Evolutionary conservation across 495 filamentous ascomycete genomes (phyloP).

Genomic region (Xanthoparmelia taractica): DNA sequence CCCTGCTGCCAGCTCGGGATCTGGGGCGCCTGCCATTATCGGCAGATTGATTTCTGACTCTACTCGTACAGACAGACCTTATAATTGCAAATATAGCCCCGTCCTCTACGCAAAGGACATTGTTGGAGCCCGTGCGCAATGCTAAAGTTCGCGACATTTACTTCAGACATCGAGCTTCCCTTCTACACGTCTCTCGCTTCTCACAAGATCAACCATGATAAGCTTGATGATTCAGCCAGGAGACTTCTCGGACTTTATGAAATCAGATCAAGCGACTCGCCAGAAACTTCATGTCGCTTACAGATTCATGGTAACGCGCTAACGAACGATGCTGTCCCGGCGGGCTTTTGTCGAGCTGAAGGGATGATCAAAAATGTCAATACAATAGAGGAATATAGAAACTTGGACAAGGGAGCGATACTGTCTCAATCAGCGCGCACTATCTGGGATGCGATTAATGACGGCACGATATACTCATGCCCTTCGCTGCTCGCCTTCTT

Average conservation of each 20-base stretch:
- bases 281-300: slow-evolving; percentile 70
- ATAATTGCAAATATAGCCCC: neutral
- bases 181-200: slow-evolving; percentile 86
- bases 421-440: slow-evolving; percentile 66
- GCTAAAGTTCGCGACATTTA: slow-evolving; percentile 73
- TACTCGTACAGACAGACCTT: neutral
- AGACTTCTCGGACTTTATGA: slow-evolving; percentile 85
- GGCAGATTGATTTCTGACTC: no score
- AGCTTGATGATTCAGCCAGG: slow-evolving; percentile 85
- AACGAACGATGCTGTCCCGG: slow-evolving; percentile 67
- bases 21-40: no score
- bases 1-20: no score
- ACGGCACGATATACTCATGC: slow-evolving; percentile 89
- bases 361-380: slow-evolving; percentile 95
- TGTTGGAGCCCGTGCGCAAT: slow-evolving; percentile 1
- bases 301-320: slow-evolving; percentile 83
- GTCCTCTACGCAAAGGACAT: neutral
- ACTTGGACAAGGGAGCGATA: slow-evolving; percentile 61
- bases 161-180: slow-evolving; percentile 86
- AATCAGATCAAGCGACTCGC: slow-evolving; percentile 57
- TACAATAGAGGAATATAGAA: slow-evolving; percentile 87
- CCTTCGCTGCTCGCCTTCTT: slow-evolving; percentile 87
- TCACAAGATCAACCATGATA: slow-evolving; percentile 92
- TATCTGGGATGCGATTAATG: slow-evolving; percentile 94
- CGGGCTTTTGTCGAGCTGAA: slow-evolving; percentile 71